These are phyloP conservation scores for Biscogniauxia marginata DNA, from an alignment of 2,329 filamentous ascomycete species.

Conservation along the genomic window DNA sequence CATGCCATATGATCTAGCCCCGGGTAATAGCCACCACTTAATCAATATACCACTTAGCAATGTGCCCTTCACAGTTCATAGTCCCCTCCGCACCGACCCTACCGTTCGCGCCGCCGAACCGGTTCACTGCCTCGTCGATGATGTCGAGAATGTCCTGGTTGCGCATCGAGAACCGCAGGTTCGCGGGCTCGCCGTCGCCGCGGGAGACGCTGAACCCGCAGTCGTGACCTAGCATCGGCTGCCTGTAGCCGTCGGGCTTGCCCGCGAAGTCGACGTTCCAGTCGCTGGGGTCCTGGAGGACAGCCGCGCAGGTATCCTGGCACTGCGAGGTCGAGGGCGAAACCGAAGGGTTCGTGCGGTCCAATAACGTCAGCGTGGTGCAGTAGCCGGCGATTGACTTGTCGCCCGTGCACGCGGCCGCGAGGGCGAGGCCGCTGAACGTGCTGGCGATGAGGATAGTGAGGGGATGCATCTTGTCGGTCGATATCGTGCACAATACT, in stretches of 20 bases:
- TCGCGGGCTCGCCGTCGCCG: conserved; percentile 10
- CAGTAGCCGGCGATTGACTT: conserved; percentile 17
- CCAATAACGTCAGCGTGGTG: conserved; percentile 20
- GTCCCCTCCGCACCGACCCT: conserved; percentile 23
- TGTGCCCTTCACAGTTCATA: conserved; percentile 17
- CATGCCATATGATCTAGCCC: too few species aligned
- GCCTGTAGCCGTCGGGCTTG: conserved; percentile 11
- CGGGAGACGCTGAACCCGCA: conserved; percentile 21
- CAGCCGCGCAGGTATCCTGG: conserved; percentile 18
- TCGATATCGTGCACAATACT: too few species aligned
- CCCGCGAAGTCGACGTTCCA: conserved; percentile 25
- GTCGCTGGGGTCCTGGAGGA: conserved; percentile 20
- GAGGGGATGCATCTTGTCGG: too few species aligned
- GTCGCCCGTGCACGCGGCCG: conserved; percentile 17
- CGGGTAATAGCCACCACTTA: too few species aligned
- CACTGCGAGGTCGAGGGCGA: conserved; percentile 14
- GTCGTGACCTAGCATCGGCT: conserved; percentile 14
- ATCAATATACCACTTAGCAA: conserved; percentile 22
- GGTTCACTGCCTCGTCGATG: conserved; percentile 13
- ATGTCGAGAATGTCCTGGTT: conserved; percentile 27
- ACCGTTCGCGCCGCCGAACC: conserved; percentile 16
- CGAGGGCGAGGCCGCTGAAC: neutral
- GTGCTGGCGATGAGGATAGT: too few species aligned
- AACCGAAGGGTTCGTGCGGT: conserved; percentile 11
- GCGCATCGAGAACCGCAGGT: conserved; percentile 14